phyloP scores from a whole-genome alignment of 495 filamentous ascomycete genomes.

The Penicillium soppii region DNA sequence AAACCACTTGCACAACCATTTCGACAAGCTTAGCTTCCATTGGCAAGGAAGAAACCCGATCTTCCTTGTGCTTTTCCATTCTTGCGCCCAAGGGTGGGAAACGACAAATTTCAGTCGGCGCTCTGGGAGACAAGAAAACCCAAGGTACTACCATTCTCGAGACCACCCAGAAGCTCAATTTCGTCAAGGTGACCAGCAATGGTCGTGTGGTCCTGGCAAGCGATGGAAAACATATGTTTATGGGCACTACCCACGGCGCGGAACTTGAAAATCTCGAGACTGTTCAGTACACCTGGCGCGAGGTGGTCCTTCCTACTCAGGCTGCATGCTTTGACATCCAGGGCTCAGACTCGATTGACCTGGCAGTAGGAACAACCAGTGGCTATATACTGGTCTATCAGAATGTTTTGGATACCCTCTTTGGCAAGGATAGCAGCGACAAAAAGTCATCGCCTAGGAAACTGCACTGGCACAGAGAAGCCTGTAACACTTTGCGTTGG shows the following conservation, averaged over 20 bases:
- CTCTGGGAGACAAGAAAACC: slow-evolving; percentile 23
- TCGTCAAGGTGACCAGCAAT: slow-evolving; percentile 29
- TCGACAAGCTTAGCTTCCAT: slow-evolving; percentile 20
- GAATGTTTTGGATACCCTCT: slow-evolving; percentile 63
- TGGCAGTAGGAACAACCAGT: slow-evolving; percentile 70
- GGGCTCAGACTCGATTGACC: slow-evolving; percentile 50
- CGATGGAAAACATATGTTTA: slow-evolving; percentile 32
- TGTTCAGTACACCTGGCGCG: slow-evolving; percentile 51
- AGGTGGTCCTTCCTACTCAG: slow-evolving; percentile 37
- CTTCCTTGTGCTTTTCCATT: slow-evolving; percentile 15
- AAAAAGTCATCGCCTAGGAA: slow-evolving; percentile 45
- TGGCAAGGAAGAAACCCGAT: slow-evolving; percentile 10
- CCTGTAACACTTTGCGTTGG: slow-evolving; percentile 80
- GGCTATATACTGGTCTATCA: slow-evolving; percentile 79
- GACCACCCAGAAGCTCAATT: slow-evolving; percentile 29
- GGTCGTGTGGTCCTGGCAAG: slow-evolving; percentile 39
- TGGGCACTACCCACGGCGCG: slow-evolving; percentile 25
- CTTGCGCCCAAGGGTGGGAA: slow-evolving; percentile 31
- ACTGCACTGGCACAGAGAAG: slow-evolving; percentile 88
- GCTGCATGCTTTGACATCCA: slow-evolving; percentile 36
- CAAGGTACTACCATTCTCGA: slow-evolving; percentile 25
- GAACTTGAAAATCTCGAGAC: slow-evolving; percentile 13
- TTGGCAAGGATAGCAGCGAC: slow-evolving; percentile 29
- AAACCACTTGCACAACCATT: slow-evolving; percentile 26
- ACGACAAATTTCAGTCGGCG: slow-evolving; percentile 27